phyloP scores from a whole-genome alignment of 768 basidiomycete species.

The Ramaria sp. region DNA sequence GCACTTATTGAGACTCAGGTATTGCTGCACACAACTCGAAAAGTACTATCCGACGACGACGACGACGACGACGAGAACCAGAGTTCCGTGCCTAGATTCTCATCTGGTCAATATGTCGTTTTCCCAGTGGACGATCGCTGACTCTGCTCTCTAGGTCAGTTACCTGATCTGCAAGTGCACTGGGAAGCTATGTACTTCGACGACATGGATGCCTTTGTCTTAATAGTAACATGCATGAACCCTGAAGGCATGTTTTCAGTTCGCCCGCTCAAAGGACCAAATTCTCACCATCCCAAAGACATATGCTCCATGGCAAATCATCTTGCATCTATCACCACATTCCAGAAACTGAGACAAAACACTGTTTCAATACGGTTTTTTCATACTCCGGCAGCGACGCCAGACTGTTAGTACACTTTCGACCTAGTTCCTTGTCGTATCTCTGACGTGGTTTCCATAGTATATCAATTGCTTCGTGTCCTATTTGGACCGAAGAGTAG shows the following conservation, averaged over 20 bases:
- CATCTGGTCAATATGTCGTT: background rate
- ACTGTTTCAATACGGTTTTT: constrained; percentile 38
- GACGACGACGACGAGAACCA: constrained; percentile 28
- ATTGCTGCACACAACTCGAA: constrained; percentile 56
- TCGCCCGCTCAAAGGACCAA: constrained; percentile 35
- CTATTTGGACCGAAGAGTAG: constrained; percentile 19
- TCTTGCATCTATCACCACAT: constrained; percentile 10
- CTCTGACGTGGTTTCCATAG: constrained; percentile 11
- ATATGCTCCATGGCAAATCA: background rate
- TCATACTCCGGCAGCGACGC: constrained; percentile 22
- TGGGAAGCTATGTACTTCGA: constrained; percentile 42
- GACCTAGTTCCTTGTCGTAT: background rate
- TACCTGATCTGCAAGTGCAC: constrained; percentile 18
- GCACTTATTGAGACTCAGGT: constrained; percentile 73
- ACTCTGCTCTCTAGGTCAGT: constrained; percentile 5
- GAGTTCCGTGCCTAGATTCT: constrained; percentile 12
- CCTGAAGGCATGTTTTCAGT: constrained; percentile 12
- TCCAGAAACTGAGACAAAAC: constrained; percentile 14
- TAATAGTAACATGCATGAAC: background rate
- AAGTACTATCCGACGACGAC: constrained; percentile 34
- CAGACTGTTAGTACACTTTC: constrained; percentile 20
- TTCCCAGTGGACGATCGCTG: background rate
- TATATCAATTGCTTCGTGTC: constrained; percentile 14
- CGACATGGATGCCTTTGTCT: constrained; percentile 22
- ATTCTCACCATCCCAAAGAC: constrained; percentile 12